A percentile compares a stretch with the other conserved stretches of the same genome.
Evolutionary conservation across 148 eudicot genomes (phyloP).

Genomic region (Nepenthes mirabilis): DNA sequence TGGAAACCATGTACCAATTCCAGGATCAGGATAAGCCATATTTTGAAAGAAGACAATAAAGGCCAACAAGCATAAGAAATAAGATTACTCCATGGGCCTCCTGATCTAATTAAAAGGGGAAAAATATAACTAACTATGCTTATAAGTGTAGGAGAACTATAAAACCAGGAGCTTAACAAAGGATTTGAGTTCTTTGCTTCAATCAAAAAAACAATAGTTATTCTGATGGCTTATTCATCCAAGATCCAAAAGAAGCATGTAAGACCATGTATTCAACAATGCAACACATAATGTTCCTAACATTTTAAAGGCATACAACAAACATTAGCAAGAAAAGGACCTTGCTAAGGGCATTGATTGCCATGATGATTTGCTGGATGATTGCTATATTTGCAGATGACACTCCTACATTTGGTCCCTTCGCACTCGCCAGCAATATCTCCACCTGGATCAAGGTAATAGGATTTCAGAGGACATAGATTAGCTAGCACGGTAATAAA

Average conservation of each 20-base stretch:
- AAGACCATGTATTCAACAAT: not conserved
- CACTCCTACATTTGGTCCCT: conserved; percentile 40
- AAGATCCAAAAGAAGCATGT: not conserved
- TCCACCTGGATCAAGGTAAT: conserved; percentile 47
- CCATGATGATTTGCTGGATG: conserved; percentile 82
- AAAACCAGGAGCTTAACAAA: too few species aligned
- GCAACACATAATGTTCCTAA: not conserved
- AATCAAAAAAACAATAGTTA: too few species aligned
- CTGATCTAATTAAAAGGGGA: too few species aligned
- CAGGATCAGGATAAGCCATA: conserved; percentile 3
- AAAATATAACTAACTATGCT: too few species aligned
- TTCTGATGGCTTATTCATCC: too few species aligned
- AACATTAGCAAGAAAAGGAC: conserved; percentile 15
- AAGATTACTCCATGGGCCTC: not conserved
- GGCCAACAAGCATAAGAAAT: not conserved
- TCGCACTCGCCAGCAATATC: conserved; percentile 42
- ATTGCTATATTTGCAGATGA: conserved; percentile 36
- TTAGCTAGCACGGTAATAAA: not conserved
- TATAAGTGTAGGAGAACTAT: too few species aligned
- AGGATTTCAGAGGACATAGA: conserved; percentile 2
- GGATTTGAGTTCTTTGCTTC: too few species aligned
- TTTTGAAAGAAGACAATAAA: not conserved
- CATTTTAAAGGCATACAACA: not conserved
- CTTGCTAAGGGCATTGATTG: conserved; percentile 98
- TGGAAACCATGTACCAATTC: conserved; percentile 15